Conservation (phyloP, 371 early-diverging fungal genomes). For the Mortierella sp. region DNA sequence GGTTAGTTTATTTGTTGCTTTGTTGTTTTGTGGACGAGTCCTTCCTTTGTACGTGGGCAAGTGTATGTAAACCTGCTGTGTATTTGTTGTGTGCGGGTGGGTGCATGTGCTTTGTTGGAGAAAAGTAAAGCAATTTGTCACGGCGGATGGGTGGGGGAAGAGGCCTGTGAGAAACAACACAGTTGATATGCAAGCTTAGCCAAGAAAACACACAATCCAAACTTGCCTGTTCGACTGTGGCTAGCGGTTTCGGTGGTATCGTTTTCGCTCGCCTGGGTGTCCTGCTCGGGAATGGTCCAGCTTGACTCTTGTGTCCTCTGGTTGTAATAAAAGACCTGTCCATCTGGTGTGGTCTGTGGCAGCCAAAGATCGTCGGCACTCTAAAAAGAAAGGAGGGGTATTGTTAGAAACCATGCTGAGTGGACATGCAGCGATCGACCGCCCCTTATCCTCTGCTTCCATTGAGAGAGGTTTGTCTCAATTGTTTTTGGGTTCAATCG, state of each 20-base stretch:
- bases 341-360: conserved; percentile 66
- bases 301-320: conserved; percentile 68
- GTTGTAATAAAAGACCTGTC: conserved; percentile 70
- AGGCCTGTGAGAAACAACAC: background rate
- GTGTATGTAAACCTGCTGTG: background rate
- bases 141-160: background rate
- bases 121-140: background rate
- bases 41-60: conserved; percentile 16
- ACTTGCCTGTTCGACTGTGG: conserved; percentile 42
- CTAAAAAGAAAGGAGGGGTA: conserved; percentile 14
- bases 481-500: conserved; percentile 6
- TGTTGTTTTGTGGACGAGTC: conserved; percentile 48
- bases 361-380: conserved; percentile 58
- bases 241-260: conserved; percentile 31
- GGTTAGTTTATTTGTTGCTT: background rate
- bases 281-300: conserved; percentile 63
- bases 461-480: background rate
- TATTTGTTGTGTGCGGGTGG: background rate
- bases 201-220: background rate
- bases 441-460: conserved; percentile 9
- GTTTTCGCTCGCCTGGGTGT: conserved; percentile 35
- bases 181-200: background rate
- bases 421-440: conserved; percentile 3
- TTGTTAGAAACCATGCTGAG: background rate
- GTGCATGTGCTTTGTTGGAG: background rate